Evolutionary conservation across 2,329 filamentous ascomycete species (phyloP).

Genomic region (Botrytis medusae): DNA sequence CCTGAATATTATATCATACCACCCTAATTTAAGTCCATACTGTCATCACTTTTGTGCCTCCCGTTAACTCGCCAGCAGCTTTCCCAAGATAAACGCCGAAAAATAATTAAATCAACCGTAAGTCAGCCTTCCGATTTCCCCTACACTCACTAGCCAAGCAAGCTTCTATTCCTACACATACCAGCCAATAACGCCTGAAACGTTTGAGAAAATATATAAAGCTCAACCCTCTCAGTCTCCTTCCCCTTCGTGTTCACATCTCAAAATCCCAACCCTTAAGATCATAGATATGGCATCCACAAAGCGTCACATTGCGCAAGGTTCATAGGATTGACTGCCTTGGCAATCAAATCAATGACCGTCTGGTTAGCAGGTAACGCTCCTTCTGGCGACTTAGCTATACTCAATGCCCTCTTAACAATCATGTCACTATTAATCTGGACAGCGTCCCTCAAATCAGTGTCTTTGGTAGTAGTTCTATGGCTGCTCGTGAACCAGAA

Average conservation of each 20-base stretch:
- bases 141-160: constrained; percentile 8
- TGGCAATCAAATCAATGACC: constrained; percentile 90
- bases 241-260: not conserved
- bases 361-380: constrained; percentile 95
- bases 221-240: not conserved
- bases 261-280: not conserved
- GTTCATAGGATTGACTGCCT: constrained; percentile 88
- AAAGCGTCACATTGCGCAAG: constrained; percentile 84
- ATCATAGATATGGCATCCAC: constrained; percentile 94
- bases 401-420: constrained; percentile 81
- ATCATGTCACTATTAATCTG: constrained; percentile 86
- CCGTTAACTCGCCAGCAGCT: not conserved
- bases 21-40: not conserved
- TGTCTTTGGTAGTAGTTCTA: constrained; percentile 62
- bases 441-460: constrained; percentile 70
- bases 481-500: constrained; percentile 90
- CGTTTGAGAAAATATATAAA: constrained; percentile 2
- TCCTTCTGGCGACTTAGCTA: constrained; percentile 70
- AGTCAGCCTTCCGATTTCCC: not conserved
- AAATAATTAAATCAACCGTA: not conserved
- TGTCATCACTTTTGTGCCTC: not conserved
- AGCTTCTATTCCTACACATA: constrained; percentile 14
- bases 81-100: not conserved
- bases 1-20: constrained; percentile 2
- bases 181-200: constrained; percentile 5